Conservation (phyloP, 1,139 yeast species). For the Pichia sp. region DNA sequence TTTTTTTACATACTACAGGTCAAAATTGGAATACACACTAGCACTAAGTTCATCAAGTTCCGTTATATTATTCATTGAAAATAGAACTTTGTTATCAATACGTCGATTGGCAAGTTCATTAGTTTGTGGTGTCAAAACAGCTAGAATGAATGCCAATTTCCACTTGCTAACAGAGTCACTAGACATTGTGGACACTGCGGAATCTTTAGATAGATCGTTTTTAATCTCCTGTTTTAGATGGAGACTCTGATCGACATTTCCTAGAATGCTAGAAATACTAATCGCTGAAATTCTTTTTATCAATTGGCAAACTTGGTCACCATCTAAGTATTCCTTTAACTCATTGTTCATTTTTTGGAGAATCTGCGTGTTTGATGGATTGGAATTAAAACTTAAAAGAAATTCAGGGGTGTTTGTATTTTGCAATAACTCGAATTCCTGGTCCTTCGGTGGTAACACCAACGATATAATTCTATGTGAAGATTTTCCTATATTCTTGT, state of each 20-base stretch:
- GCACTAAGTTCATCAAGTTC: slow-evolving; percentile 87
- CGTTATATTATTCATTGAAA: slow-evolving; percentile 47
- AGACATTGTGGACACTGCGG: not conserved
- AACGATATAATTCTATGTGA: slow-evolving; percentile 14
- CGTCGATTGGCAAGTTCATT: slow-evolving; percentile 44
- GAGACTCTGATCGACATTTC: slow-evolving; percentile 27
- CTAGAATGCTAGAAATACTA: slow-evolving; percentile 41
- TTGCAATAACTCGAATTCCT: slow-evolving; percentile 33
- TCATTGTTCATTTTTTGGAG: slow-evolving; percentile 39
- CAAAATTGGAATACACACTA: slow-evolving; percentile 76
- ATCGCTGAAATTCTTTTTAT: slow-evolving; percentile 40
- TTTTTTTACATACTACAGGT: slow-evolving; percentile 14
- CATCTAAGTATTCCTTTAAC: slow-evolving; percentile 40
- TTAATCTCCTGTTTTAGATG: slow-evolving; percentile 1
- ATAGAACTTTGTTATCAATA: slow-evolving; percentile 41
- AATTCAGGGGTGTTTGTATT: slow-evolving; percentile 34
- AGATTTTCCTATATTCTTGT: not conserved
- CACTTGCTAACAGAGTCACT: slow-evolving; percentile 6
- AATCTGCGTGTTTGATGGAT: slow-evolving; percentile 21
- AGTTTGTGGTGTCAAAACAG: slow-evolving; percentile 63
- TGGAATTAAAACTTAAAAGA: slow-evolving; percentile 24
- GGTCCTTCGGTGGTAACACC: slow-evolving; percentile 35
- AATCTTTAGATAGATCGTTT: slow-evolving; percentile 3
- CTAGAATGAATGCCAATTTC: slow-evolving; percentile 65
- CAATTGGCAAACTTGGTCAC: slow-evolving; percentile 29